Evolutionary conservation across 2,329 filamentous ascomycete genomes (phyloP).

Genomic region (Dendryphion nanum): DNA sequence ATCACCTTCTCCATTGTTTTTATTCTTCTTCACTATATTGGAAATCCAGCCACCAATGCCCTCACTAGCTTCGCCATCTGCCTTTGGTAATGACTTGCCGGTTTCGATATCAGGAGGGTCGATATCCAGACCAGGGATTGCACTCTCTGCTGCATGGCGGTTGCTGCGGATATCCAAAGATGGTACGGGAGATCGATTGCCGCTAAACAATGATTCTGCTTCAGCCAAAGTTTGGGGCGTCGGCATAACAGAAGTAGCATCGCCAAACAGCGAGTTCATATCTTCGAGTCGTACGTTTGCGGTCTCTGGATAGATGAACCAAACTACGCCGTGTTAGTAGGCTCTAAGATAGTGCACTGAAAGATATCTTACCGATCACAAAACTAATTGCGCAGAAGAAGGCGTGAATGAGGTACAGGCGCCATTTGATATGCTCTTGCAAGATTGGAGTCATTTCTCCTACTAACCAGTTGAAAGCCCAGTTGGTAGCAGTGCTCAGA

Average conservation of each 20-base stretch:
- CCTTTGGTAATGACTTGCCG: conserved; percentile 43
- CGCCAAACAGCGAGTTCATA: conserved; percentile 93
- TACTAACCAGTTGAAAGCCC: conserved; percentile 98
- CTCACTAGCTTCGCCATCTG: conserved; percentile 42
- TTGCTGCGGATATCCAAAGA: conserved; percentile 68
- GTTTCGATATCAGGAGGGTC: conserved; percentile 68
- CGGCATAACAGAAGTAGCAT: conserved; percentile 78
- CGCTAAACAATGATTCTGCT: conserved; percentile 74
- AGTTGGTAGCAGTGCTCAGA: conserved; percentile 93
- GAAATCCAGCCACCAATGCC: conserved; percentile 70
- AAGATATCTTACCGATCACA: conserved; percentile 80
- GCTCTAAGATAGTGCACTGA: too few relatives aligned
- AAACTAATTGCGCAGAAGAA: conserved; percentile 97
- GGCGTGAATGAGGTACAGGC: conserved; percentile 89
- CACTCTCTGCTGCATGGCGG: conserved; percentile 57
- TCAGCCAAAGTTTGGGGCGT: conserved; percentile 78
- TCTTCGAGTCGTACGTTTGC: conserved; percentile 94
- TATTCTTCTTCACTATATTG: conserved; percentile 60
- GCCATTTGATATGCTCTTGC: conserved; percentile 90
- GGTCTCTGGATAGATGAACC: conserved; percentile 96
- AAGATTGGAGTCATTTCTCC: conserved; percentile 92
- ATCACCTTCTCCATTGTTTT: conserved; percentile 44
- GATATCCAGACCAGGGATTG: conserved; percentile 79
- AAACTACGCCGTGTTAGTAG: conserved; percentile 61
- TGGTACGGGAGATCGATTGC: conserved; percentile 68